A percentile compares a stretch with the other conserved stretches of the same genome.
These are phyloP conservation scores for Cordyceps javanica DNA, from an alignment of 2,329 filamentous ascomycete genomes.

Conservation along the genomic window DNA sequence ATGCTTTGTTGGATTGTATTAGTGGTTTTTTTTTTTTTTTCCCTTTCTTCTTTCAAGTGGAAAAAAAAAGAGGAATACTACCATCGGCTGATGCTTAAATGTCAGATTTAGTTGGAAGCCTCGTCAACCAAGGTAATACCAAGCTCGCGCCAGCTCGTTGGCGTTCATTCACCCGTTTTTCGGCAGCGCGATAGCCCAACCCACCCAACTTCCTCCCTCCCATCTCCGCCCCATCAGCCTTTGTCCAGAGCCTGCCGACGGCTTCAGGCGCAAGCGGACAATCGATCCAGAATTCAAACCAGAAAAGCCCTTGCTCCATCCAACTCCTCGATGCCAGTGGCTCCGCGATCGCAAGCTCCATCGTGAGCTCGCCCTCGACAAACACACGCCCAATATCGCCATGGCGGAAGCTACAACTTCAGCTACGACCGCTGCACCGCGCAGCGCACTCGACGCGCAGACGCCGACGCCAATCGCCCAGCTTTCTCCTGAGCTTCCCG, in stretches of 20 bases:
- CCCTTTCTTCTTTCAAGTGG: no score
- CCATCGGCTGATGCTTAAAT: no score
- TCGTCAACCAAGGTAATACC: no score
- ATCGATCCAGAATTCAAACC: background rate
- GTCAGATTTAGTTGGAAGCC: background rate
- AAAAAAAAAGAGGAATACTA: no score
- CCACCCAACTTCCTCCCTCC: slow-evolving; percentile 3
- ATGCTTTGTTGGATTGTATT: no score
- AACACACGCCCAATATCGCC: background rate
- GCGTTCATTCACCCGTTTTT: background rate
- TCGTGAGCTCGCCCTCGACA: slow-evolving; percentile 8
- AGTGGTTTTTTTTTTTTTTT: no score
- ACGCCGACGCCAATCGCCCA: slow-evolving; percentile 48
- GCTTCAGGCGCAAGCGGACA: background rate
- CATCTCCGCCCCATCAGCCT: slow-evolving; percentile 2
- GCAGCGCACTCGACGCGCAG: slow-evolving; percentile 19
- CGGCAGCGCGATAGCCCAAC: background rate
- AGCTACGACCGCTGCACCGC: background rate
- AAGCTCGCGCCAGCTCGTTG: background rate
- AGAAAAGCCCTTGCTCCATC: background rate
- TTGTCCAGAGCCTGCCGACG: background rate
- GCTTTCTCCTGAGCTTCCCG: slow-evolving; percentile 42
- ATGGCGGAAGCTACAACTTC: slow-evolving; percentile 7
- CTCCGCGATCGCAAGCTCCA: slow-evolving; percentile 1
- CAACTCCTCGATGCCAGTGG: background rate